Percentiles rank a stretch among this genome's conserved stretches.
phyloP scores from a whole-genome alignment of 1,284 basidiomycete species.

The Tetrapyrgos nigripes region DNA sequence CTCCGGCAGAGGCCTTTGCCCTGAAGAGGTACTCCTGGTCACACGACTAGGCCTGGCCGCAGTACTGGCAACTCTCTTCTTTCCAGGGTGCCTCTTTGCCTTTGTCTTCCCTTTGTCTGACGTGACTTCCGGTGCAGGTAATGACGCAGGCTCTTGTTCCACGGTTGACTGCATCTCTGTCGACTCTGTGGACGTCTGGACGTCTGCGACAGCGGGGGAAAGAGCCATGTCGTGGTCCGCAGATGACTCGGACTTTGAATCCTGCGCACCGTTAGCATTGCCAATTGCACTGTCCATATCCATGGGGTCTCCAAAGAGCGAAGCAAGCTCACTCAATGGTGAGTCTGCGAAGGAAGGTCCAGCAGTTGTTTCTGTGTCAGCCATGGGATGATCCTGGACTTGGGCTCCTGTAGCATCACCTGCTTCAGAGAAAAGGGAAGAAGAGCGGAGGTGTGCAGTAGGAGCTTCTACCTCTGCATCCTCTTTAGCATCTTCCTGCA shows the following conservation, averaged over 20 bases:
- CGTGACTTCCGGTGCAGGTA: slow-evolving; percentile 9
- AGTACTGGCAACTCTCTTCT: slow-evolving; percentile 28
- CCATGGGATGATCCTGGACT: background rate
- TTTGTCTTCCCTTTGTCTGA: too few species aligned
- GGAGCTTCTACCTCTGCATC: background rate
- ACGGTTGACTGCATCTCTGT: background rate
- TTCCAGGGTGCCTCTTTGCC: slow-evolving; percentile 24
- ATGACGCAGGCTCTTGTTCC: background rate
- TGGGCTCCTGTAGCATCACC: background rate
- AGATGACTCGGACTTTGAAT: too few species aligned
- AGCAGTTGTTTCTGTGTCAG: background rate
- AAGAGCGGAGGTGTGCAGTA: background rate
- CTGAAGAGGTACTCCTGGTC: slow-evolving; percentile 38
- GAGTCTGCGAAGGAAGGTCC: background rate
- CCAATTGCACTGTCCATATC: background rate
- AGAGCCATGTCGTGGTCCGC: too few species aligned
- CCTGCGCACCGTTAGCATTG: background rate
- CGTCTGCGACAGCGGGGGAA: too few species aligned
- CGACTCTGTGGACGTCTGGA: background rate
- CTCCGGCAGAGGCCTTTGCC: slow-evolving; percentile 23
- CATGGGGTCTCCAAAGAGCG: background rate
- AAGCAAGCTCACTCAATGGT: background rate
- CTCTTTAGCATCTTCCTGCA: background rate
- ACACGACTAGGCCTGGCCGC: slow-evolving; percentile 28
- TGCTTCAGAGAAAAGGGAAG: slow-evolving; percentile 12